A percentile compares a stretch with the other conserved stretches of the same genome.
Conservation (phyloP, 805 yeast genomes). For the Tetrapisispora iriomotensis region DNA sequence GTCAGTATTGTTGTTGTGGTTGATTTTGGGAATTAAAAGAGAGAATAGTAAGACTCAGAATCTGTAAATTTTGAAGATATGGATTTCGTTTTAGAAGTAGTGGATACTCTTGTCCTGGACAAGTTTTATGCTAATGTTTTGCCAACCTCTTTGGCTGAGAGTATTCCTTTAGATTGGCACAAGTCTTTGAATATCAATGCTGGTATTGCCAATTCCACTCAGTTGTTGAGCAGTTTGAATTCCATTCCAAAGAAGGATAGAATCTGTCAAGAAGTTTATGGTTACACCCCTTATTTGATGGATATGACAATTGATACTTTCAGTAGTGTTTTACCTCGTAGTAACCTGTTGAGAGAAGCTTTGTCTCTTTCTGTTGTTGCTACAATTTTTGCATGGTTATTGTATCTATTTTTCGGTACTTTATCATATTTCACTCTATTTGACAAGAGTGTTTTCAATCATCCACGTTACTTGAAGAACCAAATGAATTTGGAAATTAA, state of each 20-base stretch:
- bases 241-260: conserved; percentile 10
- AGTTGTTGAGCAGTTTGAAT: conserved; percentile 13
- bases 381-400: conserved; percentile 75
- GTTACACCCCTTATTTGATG: conserved; percentile 50
- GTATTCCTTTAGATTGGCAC: conserved; percentile 24
- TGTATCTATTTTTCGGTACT: conserved; percentile 67
- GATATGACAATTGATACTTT: conserved; percentile 47
- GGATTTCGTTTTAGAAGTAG: conserved; percentile 85
- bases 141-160: conserved; percentile 44
- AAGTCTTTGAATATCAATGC: conserved; percentile 15
- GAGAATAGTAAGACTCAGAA: too few relatives aligned
- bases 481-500: conserved; percentile 79
- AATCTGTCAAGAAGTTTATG: conserved; percentile 40
- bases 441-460: conserved; percentile 85
- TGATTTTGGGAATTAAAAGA: not conserved
- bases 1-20: too few relatives aligned
- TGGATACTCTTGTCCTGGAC: conserved; percentile 69
- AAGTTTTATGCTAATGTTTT: conserved; percentile 56
- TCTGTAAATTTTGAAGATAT: too few relatives aligned
- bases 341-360: conserved; percentile 61
- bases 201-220: conserved; percentile 20
- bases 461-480: conserved; percentile 90
- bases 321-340: conserved; percentile 63
- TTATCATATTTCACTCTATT: conserved; percentile 71
- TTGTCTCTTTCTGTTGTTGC: conserved; percentile 59